Evolutionary conservation across 2,329 filamentous ascomycete genomes (phyloP).

Genomic region (Monilinia vaccinii-corymbosi): DNA sequence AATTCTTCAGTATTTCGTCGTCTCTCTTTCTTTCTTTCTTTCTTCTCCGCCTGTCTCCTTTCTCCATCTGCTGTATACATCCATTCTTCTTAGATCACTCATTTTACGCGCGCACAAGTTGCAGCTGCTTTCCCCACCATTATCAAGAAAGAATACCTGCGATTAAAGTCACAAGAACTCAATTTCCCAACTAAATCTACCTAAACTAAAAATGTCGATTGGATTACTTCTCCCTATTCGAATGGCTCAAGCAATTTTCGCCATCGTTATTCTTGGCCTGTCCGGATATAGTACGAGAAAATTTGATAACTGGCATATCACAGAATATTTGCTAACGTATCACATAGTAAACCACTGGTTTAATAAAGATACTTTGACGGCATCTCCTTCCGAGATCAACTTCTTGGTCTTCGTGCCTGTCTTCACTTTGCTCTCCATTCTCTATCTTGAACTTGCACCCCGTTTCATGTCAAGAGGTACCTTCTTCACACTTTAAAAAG

Average conservation of each 20-base stretch:
- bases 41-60: slow-evolving; percentile 6
- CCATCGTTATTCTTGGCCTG: slow-evolving; percentile 38
- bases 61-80: neutral
- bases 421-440: slow-evolving; percentile 45
- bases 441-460: slow-evolving; percentile 43
- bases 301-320: neutral
- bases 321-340: slow-evolving; percentile 15
- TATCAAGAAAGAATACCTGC: slow-evolving; percentile 4
- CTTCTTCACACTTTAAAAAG: neutral
- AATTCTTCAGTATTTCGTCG: slow-evolving; percentile 1
- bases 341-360: slow-evolving; percentile 51
- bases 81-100: slow-evolving; percentile 10
- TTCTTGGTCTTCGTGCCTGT: slow-evolving; percentile 48
- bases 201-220: slow-evolving; percentile 31
- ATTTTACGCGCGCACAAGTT: slow-evolving; percentile 19
- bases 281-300: slow-evolving; percentile 38
- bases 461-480: slow-evolving; percentile 30
- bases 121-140: slow-evolving; percentile 12
- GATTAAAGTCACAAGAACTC: slow-evolving; percentile 2
- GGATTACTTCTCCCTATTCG: slow-evolving; percentile 36
- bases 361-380: slow-evolving; percentile 42
- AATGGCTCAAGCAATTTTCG: slow-evolving; percentile 37
- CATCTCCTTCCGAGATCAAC: slow-evolving; percentile 47
- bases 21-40: neutral
- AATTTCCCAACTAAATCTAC: neutral